Evolutionary conservation across 805 yeast species (phyloP), one percentile per base, ranked within the genome.

Genomic region (Maudiozyma bulderi): DNA sequence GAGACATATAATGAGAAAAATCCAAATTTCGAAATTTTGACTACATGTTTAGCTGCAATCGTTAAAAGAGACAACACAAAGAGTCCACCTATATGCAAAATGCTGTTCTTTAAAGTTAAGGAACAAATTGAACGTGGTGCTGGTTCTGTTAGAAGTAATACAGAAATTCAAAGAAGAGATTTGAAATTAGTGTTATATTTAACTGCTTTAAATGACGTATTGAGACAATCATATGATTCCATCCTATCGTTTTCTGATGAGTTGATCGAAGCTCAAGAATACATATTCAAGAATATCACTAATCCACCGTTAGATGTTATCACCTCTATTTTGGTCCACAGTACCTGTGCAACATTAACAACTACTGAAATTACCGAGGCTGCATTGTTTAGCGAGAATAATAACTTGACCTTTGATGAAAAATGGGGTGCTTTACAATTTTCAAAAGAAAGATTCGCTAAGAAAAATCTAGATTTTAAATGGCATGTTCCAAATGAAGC

Each of bases 341-440:
- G 84, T 53, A 65, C 81, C 1, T 69, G 90, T 38, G 76, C 80
- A 49, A 73, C 88, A 1, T 64, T 84, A 8, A 77, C 91, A 0
- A 76, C 78, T 44, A 75, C 83, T 8, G 78, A 82, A 52, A 59
- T 84, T 4, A 60, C 66, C n/a, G 91, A 85, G 55, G 71, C 73
- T 48, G 70, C 82, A 44, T 65, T 80, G 47, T 73, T 77, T 48
- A 72, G 77, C 45, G 77, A 80, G 38, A 73, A 60, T 9, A 73
- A 73, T 54, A 53, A 47, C 0, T 48, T 62, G 4, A 53, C 68
- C 0, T 48, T 54, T 29, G 79, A 73, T 45, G 72, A 72, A 29
- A 76, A 82, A 51, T 86, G 95, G 95, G 95, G 95, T 43, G 88
- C 80, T 0, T 73, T 77, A 51, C 88, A 83, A 57, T 79, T 82